phyloP scores from a whole-genome alignment of 2,329 filamentous ascomycete genomes.

The Aspergillus candidus region DNA sequence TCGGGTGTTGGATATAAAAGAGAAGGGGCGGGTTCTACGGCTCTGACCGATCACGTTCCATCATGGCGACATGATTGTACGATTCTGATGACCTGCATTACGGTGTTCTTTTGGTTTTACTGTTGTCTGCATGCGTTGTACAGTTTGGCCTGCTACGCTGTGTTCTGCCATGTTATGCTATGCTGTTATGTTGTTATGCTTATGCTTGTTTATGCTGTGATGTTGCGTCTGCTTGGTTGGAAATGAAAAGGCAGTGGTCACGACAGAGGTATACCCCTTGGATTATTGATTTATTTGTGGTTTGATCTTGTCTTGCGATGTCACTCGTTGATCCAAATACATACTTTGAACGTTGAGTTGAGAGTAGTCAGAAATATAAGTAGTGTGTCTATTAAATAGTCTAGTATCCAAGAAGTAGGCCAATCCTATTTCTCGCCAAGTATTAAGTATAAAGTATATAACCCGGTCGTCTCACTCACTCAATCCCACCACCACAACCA shows the following conservation, averaged over 20 bases:
- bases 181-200: slow-evolving; percentile 4
- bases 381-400: background rate
- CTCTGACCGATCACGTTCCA: slow-evolving; percentile 18
- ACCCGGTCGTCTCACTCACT: too few relatives aligned
- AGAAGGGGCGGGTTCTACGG: slow-evolving; percentile 12
- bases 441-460: too few relatives aligned
- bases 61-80: slow-evolving; percentile 24
- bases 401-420: background rate
- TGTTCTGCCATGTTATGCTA: slow-evolving; percentile 5
- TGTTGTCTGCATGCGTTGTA: slow-evolving; percentile 6
- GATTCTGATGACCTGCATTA: slow-evolving; percentile 22
- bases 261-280: slow-evolving; percentile 15
- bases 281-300: slow-evolving; percentile 5
- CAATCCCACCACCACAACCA: too few relatives aligned
- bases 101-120: slow-evolving; percentile 5
- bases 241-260: slow-evolving; percentile 12
- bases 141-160: too few relatives aligned
- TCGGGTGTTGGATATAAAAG: slow-evolving; percentile 11
- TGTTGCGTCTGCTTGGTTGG: slow-evolving; percentile 9
- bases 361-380: background rate
- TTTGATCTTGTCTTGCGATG: background rate
- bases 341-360: background rate
- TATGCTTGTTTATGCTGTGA: slow-evolving; percentile 10
- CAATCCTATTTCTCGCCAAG: too few relatives aligned
- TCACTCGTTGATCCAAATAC: background rate